phyloP scores from a whole-genome alignment of 164 flowering plant species.

The Kingdonia uniflora region DNA sequence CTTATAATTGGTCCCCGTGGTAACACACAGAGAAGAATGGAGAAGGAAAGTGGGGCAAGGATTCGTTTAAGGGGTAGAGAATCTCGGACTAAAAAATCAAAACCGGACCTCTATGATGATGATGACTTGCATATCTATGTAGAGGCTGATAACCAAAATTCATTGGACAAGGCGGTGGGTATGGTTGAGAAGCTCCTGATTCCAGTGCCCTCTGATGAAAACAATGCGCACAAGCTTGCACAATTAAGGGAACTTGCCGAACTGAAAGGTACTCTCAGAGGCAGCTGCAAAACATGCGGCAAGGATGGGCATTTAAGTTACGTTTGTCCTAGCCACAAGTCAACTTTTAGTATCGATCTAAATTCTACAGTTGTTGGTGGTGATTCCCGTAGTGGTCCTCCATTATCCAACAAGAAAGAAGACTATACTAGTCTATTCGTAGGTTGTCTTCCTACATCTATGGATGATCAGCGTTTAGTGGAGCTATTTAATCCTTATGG shows the following conservation, averaged over 20 bases:
- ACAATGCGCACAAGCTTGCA: conserved; percentile 22
- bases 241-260: conserved; percentile 28
- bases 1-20: conserved; percentile 41
- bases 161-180: conserved; percentile 31
- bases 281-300: conserved; percentile 12
- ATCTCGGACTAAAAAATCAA: conserved; percentile 9
- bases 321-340: conserved; percentile 14
- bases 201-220: conserved; percentile 17
- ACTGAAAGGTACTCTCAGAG: conserved; percentile 12
- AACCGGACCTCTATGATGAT: conserved; percentile 15
- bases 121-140: conserved; percentile 40
- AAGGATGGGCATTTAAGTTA: conserved; percentile 23
- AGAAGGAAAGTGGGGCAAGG: conserved; percentile 40
- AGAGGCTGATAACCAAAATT: conserved; percentile 30
- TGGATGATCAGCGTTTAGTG: conserved; percentile 22
- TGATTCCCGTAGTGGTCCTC: conserved; percentile 7
- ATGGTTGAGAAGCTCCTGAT: conserved; percentile 37
- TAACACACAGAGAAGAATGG: conserved; percentile 33
- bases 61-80: conserved; percentile 33
- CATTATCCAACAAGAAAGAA: conserved; percentile 10
- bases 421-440: conserved; percentile 25
- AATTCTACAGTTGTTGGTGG: no score
- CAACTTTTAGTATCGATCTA: conserved; percentile 4
- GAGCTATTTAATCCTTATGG: conserved; percentile 39
- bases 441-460: conserved; percentile 21